Percentiles rank a stretch among this genome's conserved stretches.
Conservation (phyloP, 148 eudicot species). For the Oxyria digyna region DNA sequence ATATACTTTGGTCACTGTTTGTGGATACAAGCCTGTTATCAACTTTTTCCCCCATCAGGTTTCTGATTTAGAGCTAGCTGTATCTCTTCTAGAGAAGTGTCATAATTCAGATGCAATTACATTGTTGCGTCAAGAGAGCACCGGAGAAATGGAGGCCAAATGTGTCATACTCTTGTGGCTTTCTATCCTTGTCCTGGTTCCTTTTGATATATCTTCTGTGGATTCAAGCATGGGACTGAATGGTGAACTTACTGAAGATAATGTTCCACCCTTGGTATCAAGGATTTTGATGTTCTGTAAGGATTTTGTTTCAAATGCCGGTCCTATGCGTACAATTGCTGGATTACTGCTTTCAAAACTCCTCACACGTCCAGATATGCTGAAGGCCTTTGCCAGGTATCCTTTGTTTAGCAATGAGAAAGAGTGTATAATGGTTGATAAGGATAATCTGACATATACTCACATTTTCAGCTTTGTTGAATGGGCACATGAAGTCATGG, state of each 20-base stretch:
- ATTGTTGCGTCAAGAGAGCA: constrained; percentile 83
- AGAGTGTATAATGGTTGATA: background rate
- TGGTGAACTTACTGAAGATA: constrained; percentile 31
- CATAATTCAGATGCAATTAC: constrained; percentile 35
- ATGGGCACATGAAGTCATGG: constrained; percentile 70
- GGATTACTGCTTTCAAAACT: constrained; percentile 83
- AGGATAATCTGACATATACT: background rate
- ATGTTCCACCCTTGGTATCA: constrained; percentile 68
- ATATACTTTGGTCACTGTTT: constrained; percentile 79
- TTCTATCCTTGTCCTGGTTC: constrained; percentile 83
- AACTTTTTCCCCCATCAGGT: constrained; percentile 98
- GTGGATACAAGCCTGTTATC: constrained; percentile 86
- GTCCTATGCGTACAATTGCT: constrained; percentile 91
- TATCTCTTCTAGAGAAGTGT: constrained; percentile 80
- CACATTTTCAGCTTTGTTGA: constrained; percentile 55
- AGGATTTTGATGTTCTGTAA: constrained; percentile 62
- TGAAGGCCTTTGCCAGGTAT: constrained; percentile 71
- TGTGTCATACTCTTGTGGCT: constrained; percentile 83
- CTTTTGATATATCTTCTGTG: constrained; percentile 85
- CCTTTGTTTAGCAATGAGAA: background rate
- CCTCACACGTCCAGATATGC: constrained; percentile 93
- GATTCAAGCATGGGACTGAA: constrained; percentile 65
- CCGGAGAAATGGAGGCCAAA: constrained; percentile 97
- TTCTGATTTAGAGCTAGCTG: constrained; percentile 91
- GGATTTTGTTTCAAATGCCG: constrained; percentile 83